These are phyloP conservation scores for Jaenimonas drosophilae DNA, from an alignment of 208 protist genomes.

Conservation along the genomic window DNA sequence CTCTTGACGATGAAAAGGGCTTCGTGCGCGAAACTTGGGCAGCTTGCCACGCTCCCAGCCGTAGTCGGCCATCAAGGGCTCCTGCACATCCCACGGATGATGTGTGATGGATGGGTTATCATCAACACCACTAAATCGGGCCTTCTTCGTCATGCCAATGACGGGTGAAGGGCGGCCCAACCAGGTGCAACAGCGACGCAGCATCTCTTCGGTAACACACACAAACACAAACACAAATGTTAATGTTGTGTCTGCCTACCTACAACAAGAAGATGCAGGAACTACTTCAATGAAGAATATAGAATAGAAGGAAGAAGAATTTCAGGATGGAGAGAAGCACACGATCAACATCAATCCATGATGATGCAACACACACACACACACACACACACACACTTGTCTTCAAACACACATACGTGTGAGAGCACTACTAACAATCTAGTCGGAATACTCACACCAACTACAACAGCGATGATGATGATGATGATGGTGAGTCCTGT, in stretches of 20 bases:
- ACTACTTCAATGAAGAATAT: conserved; percentile 1
- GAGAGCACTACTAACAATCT: too few relatives aligned
- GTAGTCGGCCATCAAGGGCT: conserved; percentile 81
- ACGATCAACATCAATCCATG: background rate
- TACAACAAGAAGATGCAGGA: background rate
- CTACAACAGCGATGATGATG: too few relatives aligned
- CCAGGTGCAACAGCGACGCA: conserved; percentile 8
- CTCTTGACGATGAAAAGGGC: conserved; percentile 78
- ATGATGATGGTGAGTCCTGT: background rate
- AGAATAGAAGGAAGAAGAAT: conserved; percentile 11
- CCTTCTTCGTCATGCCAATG: conserved; percentile 50
- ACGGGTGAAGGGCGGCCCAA: conserved; percentile 52
- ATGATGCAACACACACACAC: too few relatives aligned
- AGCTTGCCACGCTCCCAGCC: conserved; percentile 74
- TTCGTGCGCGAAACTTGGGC: conserved; percentile 75
- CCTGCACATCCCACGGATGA: conserved; percentile 56
- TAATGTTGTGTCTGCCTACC: conserved; percentile 2
- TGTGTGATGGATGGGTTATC: conserved; percentile 76
- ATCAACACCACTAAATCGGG: conserved; percentile 64
- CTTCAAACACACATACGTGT: too few relatives aligned
- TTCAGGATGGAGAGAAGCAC: background rate
- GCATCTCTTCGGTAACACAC: conserved; percentile 25
- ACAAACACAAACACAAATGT: conserved; percentile 1
- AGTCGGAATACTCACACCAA: too few relatives aligned
- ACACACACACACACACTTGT: too few relatives aligned